A percentile compares a stretch with the other conserved stretches of the same genome.
Conservation (phyloP, 306 rosid genomes). For the Vachellia collinsii region DNA sequence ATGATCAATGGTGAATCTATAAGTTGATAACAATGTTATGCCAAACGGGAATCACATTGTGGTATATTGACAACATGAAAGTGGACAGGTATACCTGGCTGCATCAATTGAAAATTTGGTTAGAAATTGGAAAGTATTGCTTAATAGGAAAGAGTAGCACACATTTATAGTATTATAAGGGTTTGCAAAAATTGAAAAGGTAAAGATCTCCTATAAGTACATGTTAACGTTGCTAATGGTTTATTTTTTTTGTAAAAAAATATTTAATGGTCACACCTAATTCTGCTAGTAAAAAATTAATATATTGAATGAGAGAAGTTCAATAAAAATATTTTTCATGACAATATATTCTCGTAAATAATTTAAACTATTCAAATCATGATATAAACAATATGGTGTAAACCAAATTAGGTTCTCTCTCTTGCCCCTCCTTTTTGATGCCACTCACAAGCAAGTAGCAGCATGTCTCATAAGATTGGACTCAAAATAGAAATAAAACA, state of each 20-base stretch:
- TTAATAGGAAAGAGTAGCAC: neutral
- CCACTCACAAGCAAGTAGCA: no score
- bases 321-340: neutral
- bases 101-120: conserved; percentile 30
- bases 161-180: neutral
- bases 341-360: neutral
- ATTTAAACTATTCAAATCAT: neutral
- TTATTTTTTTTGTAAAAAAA: neutral
- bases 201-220: no score
- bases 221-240: no score
- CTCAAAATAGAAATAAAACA: no score
- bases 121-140: neutral
- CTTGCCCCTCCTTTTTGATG: no score
- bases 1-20: neutral
- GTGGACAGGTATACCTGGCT: conserved; percentile 3
- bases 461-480: no score
- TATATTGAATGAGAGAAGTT: neutral
- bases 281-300: neutral
- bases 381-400: neutral
- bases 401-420: neutral
- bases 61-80: no score
- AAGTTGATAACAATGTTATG: neutral
- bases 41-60: neutral
- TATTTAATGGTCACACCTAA: neutral
- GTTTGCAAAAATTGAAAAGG: neutral